Base-by-base conservation (phyloP, 2,329 filamentous ascomycete species). In the Mycosphaerella arachidis region DNA sequence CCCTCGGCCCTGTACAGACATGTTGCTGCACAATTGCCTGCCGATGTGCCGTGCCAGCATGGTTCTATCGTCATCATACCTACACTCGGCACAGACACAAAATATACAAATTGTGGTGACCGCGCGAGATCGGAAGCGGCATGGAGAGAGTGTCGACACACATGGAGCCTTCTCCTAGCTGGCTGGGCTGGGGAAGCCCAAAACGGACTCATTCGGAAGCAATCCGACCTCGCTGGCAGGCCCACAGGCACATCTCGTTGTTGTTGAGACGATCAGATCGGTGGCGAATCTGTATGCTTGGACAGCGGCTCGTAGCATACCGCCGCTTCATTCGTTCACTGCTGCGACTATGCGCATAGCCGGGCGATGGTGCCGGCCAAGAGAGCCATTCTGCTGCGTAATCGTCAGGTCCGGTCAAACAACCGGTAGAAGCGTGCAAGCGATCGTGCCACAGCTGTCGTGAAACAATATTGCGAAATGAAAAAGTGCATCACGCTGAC, bases 1-100 rank as follows among this genome's bases (percentile, higher is more conserved):
- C 58, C 10, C 53, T 55, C 24, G 40, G 3, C 24, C 27, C 51
- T 58, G 48, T 6, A 58, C 62, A 24, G 57, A 57, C 43, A 60
- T 64, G 33, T 62, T 40, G 12, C 62, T 57, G 50, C 50, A 33
- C 30, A 35, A 30, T 50, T 18, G n/a, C 9, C 46, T 27, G 20
- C 24, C 24, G 24, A 24, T 24, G 24, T 24, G 24, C 24, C 20
- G 29, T 50, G 13, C 46, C 24, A 29, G 29, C 50, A 52, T 30
- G 10, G 50, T 16, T 52, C 16, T n/a, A 31, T 52, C 50, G 50
- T 52, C 50, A 52, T 52, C 24, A 24, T 24, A 24, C 24, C 24
- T 24, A 18, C 29, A 50, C 8, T 29, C 29, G 4, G 18, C 46
- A 31, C 46, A 50, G 50, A n/a, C 50, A 52, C 50, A 35, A 35